Evolutionary conservation across 129 eudicot species (phyloP).

Genomic region (Kitagawia praeruptora): DNA sequence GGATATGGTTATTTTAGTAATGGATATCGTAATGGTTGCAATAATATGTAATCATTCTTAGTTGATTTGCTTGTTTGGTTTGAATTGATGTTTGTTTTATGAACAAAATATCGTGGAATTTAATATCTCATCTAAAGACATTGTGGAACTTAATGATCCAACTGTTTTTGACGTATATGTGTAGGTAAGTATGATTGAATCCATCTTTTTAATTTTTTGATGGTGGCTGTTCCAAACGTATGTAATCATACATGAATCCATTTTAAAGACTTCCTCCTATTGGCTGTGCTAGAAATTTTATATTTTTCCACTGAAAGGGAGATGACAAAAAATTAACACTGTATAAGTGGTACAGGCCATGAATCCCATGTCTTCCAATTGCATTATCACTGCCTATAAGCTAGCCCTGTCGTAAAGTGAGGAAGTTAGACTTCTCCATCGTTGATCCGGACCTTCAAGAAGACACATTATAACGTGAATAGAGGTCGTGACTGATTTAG

Average conservation of each 20-base stretch:
- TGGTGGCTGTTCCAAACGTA: constrained; percentile 15
- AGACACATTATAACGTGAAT: not conserved
- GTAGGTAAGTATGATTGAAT: too few species aligned
- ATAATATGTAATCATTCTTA: too few species aligned
- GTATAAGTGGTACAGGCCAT: constrained; percentile 6
- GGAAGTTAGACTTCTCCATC: constrained; percentile 8
- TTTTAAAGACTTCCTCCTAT: not conserved
- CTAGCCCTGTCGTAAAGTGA: constrained; percentile 27
- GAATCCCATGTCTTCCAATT: constrained; percentile 14
- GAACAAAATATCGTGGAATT: too few species aligned
- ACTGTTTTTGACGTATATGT: too few species aligned
- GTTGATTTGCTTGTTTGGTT: too few species aligned
- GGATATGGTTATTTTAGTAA: not conserved
- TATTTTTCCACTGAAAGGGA: not conserved
- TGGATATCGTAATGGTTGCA: too few species aligned
- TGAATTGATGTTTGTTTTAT: too few species aligned
- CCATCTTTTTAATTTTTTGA: too few species aligned
- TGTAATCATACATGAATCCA: constrained; percentile 15
- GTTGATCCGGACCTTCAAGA: constrained; percentile 29
- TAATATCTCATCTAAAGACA: too few species aligned
- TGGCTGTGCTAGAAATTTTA: not conserved
- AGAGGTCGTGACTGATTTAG: not conserved
- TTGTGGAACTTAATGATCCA: too few species aligned
- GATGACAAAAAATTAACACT: not conserved
- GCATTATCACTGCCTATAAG: constrained; percentile 14